phyloP scores from a whole-genome alignment of 306 rosid species.

The Medicago lupulina region DNA sequence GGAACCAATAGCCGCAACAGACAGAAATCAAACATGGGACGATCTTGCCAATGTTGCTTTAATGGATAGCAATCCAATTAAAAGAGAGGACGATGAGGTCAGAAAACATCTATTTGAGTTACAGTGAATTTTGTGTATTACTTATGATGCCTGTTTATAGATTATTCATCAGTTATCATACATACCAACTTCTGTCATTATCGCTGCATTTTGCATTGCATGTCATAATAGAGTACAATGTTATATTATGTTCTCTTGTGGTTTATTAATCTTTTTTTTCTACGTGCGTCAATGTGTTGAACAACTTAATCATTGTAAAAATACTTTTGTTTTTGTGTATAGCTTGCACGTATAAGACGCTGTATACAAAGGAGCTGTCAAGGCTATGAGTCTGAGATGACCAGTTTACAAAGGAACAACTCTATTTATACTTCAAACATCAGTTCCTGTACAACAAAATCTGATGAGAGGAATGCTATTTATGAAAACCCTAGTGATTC shows the following conservation, averaged over 20 bases:
- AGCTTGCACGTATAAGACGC: background rate
- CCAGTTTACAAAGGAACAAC: background rate
- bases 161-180: background rate
- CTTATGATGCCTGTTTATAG: background rate
- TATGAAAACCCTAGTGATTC: background rate
- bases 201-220: background rate
- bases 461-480: background rate
- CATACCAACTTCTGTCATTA: background rate
- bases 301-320: background rate
- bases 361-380: background rate
- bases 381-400: background rate
- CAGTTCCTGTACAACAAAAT: background rate
- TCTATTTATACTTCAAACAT: background rate
- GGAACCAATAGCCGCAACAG: conserved; percentile 46
- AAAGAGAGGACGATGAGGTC: conserved; percentile 40
- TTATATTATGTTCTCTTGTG: background rate
- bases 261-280: background rate
- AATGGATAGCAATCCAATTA: conserved; percentile 46
- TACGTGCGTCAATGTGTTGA: background rate
- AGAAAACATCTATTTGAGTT: background rate
- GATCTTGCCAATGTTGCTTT: conserved; percentile 46
- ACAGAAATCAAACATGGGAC: conserved; percentile 42
- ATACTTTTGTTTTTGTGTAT: conserved; percentile 1
- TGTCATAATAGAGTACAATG: background rate
- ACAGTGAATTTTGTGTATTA: background rate